Percentiles rank a stretch among this genome's conserved stretches.
These are phyloP conservation scores for Zasmidium cellare DNA, from an alignment of 2,329 filamentous ascomycete species.

Conservation along the genomic window DNA sequence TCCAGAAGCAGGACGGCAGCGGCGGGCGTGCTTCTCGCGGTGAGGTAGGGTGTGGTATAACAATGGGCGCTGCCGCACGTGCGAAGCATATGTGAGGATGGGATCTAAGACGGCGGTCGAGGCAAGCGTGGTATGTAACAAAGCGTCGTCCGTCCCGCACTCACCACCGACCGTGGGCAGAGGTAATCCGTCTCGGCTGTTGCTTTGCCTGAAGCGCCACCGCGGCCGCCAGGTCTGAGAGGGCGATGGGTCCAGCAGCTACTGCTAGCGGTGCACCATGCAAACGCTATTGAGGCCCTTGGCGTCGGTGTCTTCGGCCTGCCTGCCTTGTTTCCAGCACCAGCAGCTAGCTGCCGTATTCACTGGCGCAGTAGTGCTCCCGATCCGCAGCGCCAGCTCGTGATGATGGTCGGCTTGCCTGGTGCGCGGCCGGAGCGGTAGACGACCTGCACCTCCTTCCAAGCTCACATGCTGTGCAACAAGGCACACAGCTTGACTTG, in stretches of 20 bases:
- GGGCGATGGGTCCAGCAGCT: background rate
- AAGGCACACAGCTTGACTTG: background rate
- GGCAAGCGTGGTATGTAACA: background rate
- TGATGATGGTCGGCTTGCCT: background rate
- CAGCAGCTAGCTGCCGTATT: too few relatives aligned
- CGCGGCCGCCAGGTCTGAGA: constrained; percentile 1
- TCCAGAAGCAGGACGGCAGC: constrained; percentile 3
- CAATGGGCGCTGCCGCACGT: constrained; percentile 10
- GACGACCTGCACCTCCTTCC: background rate
- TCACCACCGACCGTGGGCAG: background rate
- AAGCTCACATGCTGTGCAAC: constrained; percentile 1
- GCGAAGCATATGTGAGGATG: constrained; percentile 6
- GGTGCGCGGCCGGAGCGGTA: background rate
- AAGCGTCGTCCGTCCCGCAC: background rate
- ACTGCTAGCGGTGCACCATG: background rate
- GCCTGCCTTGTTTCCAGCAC: too few relatives aligned
- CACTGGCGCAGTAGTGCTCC: too few relatives aligned
- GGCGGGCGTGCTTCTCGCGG: background rate
- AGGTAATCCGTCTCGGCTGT: constrained; percentile 3
- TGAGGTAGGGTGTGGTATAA: constrained; percentile 2
- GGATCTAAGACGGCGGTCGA: background rate
- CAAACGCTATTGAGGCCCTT: constrained; percentile 4
- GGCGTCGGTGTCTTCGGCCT: background rate
- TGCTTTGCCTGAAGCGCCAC: constrained; percentile 3
- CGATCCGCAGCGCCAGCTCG: background rate